Evolutionary conservation across 768 basidiomycete species (phyloP).

Genomic region (Tulasnella sp.): DNA sequence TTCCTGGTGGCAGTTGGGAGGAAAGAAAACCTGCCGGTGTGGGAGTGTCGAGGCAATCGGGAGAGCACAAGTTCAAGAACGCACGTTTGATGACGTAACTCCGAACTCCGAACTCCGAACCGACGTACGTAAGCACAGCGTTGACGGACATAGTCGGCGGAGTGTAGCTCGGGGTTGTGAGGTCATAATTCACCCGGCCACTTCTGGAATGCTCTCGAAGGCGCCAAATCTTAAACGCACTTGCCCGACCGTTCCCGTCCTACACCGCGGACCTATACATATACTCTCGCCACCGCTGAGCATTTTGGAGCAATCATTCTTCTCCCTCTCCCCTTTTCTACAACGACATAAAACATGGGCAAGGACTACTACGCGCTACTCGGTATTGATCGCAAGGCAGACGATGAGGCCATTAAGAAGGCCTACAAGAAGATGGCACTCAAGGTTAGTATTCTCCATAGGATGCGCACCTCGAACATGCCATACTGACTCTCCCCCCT

Average conservation of each 20-base stretch:
- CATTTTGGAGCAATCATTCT: background rate
- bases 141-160: background rate
- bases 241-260: background rate
- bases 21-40: background rate
- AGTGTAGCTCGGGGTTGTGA: background rate
- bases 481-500: conserved; percentile 34
- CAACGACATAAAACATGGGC: conserved; percentile 27
- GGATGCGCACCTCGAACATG: background rate
- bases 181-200: background rate
- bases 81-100: background rate
- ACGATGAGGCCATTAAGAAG: conserved; percentile 77
- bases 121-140: background rate
- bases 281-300: background rate
- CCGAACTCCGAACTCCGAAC: no score
- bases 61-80: background rate
- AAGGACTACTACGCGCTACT: conserved; percentile 84
- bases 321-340: background rate
- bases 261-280: background rate
- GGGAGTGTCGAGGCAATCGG: background rate
- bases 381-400: conserved; percentile 62
- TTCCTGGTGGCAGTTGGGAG: background rate
- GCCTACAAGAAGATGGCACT: conserved; percentile 82
- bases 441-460: conserved; percentile 34
- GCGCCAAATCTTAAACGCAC: background rate
- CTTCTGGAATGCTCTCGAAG: background rate